Conservation (phyloP, 2,329 filamentous ascomycete species). For the Colletotrichum sp. region DNA sequence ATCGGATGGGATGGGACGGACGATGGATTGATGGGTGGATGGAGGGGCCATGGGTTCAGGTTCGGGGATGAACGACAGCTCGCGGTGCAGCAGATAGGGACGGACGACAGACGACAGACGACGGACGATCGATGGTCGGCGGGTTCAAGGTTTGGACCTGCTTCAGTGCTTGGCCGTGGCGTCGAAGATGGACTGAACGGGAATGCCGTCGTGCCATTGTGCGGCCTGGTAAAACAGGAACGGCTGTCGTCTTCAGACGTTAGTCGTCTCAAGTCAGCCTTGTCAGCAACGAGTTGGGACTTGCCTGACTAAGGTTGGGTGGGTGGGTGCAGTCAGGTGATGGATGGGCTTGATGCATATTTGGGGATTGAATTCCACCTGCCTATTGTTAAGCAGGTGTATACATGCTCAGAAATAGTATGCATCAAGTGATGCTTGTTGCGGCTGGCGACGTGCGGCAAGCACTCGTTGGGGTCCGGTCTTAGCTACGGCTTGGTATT, state of each 20-base stretch:
- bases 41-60: background rate
- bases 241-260: slow-evolving; percentile 15
- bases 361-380: background rate
- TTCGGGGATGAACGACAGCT: background rate
- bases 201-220: slow-evolving; percentile 15
- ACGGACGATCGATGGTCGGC: background rate
- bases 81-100: background rate
- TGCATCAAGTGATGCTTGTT: background rate
- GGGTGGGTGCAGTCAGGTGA: background rate
- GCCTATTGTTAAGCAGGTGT: background rate
- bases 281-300: background rate
- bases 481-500: background rate
- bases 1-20: background rate
- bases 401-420: background rate
- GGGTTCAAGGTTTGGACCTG: background rate
- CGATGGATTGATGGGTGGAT: background rate
- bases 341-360: background rate
- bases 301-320: background rate
- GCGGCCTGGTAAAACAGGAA: slow-evolving; percentile 9
- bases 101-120: background rate
- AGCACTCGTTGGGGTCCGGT: background rate
- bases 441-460: background rate
- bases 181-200: background rate
- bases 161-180: background rate
- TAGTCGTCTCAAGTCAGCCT: slow-evolving; percentile 17